These are phyloP conservation scores for Cynanchum wilfordii DNA, from an alignment of 257 asterid genomes.

Conservation along the genomic window DNA sequence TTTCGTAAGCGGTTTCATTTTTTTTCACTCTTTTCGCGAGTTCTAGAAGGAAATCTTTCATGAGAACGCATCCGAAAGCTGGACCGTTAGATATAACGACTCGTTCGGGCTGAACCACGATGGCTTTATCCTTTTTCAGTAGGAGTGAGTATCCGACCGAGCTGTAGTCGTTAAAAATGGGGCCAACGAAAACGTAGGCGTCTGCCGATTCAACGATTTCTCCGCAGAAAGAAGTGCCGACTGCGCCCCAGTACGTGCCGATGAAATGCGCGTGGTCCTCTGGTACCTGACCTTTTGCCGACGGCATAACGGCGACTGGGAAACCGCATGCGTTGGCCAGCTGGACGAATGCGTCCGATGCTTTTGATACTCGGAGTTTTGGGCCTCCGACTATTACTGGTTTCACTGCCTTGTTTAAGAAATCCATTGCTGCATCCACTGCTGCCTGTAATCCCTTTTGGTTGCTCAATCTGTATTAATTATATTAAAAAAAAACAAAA, in stretches of 20 bases:
- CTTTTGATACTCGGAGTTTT: conserved; percentile 57
- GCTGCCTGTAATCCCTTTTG: conserved; percentile 65
- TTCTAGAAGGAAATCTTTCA: conserved; percentile 58
- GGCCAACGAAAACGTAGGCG: conserved; percentile 69
- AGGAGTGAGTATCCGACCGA: conserved; percentile 81
- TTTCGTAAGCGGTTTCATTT: conserved; percentile 61
- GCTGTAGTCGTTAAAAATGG: conserved; percentile 78
- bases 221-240: conserved; percentile 69
- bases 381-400: conserved; percentile 84
- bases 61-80: conserved; percentile 68
- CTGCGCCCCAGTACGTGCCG: conserved; percentile 85
- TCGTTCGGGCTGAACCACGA: conserved; percentile 71
- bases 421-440: conserved; percentile 56
- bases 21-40: conserved; percentile 40
- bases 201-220: conserved; percentile 86
- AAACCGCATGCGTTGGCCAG: conserved; percentile 65
- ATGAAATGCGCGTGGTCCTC: conserved; percentile 71
- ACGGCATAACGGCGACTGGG: conserved; percentile 65
- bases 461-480: conserved; percentile 54
- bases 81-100: conserved; percentile 59
- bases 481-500: too few relatives aligned
- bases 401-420: conserved; percentile 70
- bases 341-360: conserved; percentile 45
- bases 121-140: conserved; percentile 65
- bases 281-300: conserved; percentile 81